Base-by-base conservation (phyloP, 441 rosid species). In the Populus tomentosa region DNA sequence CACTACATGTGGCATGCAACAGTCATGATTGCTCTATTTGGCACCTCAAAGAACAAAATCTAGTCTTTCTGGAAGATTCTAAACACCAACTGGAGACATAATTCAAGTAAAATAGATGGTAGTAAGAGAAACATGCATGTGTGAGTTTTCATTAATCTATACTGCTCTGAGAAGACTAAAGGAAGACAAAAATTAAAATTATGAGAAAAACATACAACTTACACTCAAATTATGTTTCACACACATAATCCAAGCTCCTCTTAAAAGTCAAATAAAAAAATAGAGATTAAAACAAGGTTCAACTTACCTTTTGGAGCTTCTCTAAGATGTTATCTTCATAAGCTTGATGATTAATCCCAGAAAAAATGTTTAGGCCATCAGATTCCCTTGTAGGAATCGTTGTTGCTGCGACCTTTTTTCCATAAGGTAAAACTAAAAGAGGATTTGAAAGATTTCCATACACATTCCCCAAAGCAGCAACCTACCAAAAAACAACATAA, bases 311-410 rank as follows among this genome's bases (percentile, higher is more conserved):
- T 75, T 80, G 83, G 8, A 93, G 90, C 75, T 87, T 93, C 84
- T 86, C 79, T 82, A 94, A 69, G 64, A 93, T 84, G 3, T 85
- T 78, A 76, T 90, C 90, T 86, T 94, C 98, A 78, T 80, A 89
- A 38, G 90, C 86, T 80, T 91, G 90, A 81, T 87, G 90, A 65
- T 91, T 91, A 69, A 88, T 83, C 61, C 97, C 97, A 11, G 87
- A 95, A 81, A 91, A 82, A 78, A 86, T 87, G 79, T 82, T 84
- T 18, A 79, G 59, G 13, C 74, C 83, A 70, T 90, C 89, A 61
- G 85, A 80, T 77, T 92, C 94, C 64, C 59, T 77, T 16, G 88
- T 78, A 6, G 82, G 72, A 83, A 85, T 87, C 21, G 80, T 88
- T 0, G 86, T 72, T 50, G 83, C 86, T 6, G 74, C 69, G 33